Evolutionary conservation across 495 filamentous ascomycete genomes (phyloP).

Genomic region (Neurospora terricola): DNA sequence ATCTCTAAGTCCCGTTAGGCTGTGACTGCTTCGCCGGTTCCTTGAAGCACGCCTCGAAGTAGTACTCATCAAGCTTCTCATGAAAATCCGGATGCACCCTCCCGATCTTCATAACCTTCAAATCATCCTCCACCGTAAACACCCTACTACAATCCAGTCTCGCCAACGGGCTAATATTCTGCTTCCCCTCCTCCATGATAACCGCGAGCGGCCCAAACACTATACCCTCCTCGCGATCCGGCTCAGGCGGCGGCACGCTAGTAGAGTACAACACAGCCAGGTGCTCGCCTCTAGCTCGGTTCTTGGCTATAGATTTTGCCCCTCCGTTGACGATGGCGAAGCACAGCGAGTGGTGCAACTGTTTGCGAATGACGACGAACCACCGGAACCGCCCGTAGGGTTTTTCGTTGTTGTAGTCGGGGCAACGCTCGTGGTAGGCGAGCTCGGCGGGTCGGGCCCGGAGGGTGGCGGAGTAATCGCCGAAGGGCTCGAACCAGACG

Average conservation of each 20-base stretch:
- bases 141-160: conserved; percentile 22
- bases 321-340: conserved; percentile 21
- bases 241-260: conserved; percentile 11
- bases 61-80: conserved; percentile 17
- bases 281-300: conserved; percentile 7
- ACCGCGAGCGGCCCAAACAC: conserved; percentile 15
- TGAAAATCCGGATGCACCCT: conserved; percentile 18
- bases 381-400: conserved; percentile 20
- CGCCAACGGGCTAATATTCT: conserved; percentile 22
- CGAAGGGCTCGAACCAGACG: conserved; percentile 23
- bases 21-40: neutral
- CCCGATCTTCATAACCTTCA: conserved; percentile 23
- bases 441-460: conserved; percentile 3
- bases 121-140: conserved; percentile 25
- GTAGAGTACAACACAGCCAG: conserved; percentile 20
- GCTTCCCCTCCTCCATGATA: conserved; percentile 20
- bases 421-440: conserved; percentile 10
- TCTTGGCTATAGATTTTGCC: neutral
- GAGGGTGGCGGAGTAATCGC: neutral
- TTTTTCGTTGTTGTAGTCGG: conserved; percentile 7
- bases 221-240: conserved; percentile 17
- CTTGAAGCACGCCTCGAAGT: conserved; percentile 8
- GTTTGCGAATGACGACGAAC: conserved; percentile 24
- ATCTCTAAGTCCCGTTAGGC: neutral
- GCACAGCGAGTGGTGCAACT: conserved; percentile 22